phyloP scores from a whole-genome alignment of 176 grass and related monocot genomes.

The Poa annua region DNA sequence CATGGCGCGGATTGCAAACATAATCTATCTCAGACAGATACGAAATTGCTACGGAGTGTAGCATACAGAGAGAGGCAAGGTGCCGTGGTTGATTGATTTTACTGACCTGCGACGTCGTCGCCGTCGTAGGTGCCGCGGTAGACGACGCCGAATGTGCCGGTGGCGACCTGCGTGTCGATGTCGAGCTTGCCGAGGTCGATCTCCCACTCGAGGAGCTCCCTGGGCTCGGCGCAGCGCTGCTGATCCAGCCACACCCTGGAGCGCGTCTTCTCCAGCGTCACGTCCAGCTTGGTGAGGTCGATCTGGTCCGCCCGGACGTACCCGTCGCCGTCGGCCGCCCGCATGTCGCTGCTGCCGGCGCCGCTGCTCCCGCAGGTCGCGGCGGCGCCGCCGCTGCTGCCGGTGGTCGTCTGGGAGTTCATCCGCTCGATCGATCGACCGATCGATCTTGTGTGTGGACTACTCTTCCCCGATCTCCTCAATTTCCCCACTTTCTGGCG shows the following conservation, averaged over 20 bases:
- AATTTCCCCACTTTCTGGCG: background rate
- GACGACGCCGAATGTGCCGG: slow-evolving; percentile 84
- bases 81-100: background rate
- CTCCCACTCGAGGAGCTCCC: slow-evolving; percentile 73
- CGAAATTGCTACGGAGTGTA: background rate
- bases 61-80: background rate
- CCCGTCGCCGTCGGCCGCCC: slow-evolving; percentile 54
- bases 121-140: slow-evolving; percentile 82
- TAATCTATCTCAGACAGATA: background rate
- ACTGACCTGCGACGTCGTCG: slow-evolving; percentile 75
- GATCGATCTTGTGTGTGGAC: background rate
- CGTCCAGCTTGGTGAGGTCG: slow-evolving; percentile 71
- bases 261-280: slow-evolving; percentile 78
- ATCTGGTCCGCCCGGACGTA: slow-evolving; percentile 74
- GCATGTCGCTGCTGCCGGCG: background rate
- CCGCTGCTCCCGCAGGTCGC: background rate
- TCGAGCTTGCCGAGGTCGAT: slow-evolving; percentile 78
- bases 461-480: background rate
- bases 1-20: background rate
- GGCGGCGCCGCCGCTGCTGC: background rate
- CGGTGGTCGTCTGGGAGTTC: slow-evolving; percentile 8
- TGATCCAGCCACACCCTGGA: slow-evolving; percentile 75
- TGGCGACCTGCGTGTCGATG: slow-evolving; percentile 69
- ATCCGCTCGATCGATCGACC: background rate
- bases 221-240: slow-evolving; percentile 41